phyloP scores from a whole-genome alignment of 2,329 filamentous ascomycete species.

The Neurospora sp. region DNA sequence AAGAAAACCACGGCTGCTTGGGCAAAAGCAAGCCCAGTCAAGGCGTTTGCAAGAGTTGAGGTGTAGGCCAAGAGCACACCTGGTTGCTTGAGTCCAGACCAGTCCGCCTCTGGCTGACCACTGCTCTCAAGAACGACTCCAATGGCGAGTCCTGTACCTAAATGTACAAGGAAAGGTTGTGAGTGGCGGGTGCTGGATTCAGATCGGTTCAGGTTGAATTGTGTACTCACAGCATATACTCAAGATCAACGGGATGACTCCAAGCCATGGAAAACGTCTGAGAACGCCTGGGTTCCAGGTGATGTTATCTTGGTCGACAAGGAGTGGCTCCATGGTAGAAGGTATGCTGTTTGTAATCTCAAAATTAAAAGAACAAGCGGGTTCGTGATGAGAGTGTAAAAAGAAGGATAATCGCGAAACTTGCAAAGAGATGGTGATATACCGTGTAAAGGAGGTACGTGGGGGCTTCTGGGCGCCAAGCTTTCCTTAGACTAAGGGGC shows the following conservation, averaged over 20 bases:
- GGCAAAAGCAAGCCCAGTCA: not conserved
- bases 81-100: not conserved
- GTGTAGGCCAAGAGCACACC: not conserved
- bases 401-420: not conserved
- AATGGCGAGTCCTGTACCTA: not conserved
- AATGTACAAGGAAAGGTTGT: not conserved
- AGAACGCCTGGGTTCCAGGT: not conserved
- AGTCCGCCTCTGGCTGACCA: not conserved
- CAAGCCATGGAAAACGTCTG: not conserved
- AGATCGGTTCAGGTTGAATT: not conserved
- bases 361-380: not conserved
- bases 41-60: not conserved
- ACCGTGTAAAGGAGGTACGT: too few relatives aligned
- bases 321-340: not conserved
- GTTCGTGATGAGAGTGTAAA: too few relatives aligned
- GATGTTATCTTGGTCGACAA: not conserved
- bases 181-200: not conserved
- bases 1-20: not conserved
- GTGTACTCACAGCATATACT: not conserved
- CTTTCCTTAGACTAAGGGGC: too few relatives aligned
- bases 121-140: not conserved
- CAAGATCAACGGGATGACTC: not conserved
- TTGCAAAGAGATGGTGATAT: not conserved
- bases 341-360: not conserved
- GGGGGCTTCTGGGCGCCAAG: too few relatives aligned